Evolutionary conservation across 2,329 filamentous ascomycete species (phyloP).

Genomic region (Chaetomium strumarium): DNA sequence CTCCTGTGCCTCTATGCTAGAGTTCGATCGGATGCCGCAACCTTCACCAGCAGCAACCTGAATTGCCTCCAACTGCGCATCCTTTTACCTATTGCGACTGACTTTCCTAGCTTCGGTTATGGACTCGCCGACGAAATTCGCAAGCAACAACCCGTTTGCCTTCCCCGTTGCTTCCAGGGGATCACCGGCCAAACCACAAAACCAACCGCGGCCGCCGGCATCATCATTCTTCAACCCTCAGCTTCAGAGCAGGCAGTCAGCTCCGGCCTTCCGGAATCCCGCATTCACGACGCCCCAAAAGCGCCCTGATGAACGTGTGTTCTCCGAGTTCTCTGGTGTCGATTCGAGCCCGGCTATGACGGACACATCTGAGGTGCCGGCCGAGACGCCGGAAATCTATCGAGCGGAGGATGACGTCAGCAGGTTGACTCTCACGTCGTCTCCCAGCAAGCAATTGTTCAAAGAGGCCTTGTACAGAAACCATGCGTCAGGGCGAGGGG

Average conservation of each 20-base stretch:
- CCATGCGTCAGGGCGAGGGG: constrained; percentile 55
- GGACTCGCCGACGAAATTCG: constrained; percentile 24
- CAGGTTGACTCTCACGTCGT: constrained; percentile 44
- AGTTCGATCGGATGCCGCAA: too few relatives aligned
- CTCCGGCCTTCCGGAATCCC: constrained; percentile 55
- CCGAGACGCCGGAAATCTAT: constrained; percentile 49
- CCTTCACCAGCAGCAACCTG: neutral
- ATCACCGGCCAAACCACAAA: constrained; percentile 32
- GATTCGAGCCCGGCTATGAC: constrained; percentile 57
- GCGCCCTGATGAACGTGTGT: constrained; percentile 45
- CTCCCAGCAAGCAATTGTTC: constrained; percentile 41
- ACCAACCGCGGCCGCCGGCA: constrained; percentile 35
- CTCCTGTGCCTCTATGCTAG: neutral
- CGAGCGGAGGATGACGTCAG: constrained; percentile 37
- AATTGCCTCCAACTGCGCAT: neutral
- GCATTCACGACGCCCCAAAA: constrained; percentile 59
- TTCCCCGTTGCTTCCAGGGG: constrained; percentile 5
- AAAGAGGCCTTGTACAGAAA: constrained; percentile 36
- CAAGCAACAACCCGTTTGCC: constrained; percentile 26
- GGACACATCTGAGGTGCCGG: constrained; percentile 48
- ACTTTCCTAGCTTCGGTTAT: constrained; percentile 20
- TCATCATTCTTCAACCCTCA: constrained; percentile 44
- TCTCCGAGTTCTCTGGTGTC: constrained; percentile 51
- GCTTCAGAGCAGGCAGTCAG: constrained; percentile 37
- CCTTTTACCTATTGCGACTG: constrained; percentile 9